Evolutionary conservation across 2,329 filamentous ascomycete species (phyloP).

Genomic region (Cercospora beticola): DNA sequence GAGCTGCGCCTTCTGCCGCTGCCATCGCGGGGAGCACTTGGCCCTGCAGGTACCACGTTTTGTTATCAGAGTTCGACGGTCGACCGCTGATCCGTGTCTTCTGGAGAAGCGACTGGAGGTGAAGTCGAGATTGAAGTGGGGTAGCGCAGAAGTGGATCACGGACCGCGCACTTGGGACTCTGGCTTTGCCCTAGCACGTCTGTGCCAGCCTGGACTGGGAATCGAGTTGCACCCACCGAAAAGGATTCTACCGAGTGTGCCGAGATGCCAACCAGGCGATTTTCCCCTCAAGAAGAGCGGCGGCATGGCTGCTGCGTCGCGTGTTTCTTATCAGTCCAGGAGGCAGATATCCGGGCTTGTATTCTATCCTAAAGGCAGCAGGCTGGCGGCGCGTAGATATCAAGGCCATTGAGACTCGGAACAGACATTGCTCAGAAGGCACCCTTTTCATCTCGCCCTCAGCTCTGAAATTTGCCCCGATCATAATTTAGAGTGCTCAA

Average conservation of each 20-base stretch:
- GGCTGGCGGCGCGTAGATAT: constrained; percentile 15
- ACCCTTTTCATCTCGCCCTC: not conserved
- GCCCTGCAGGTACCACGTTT: constrained; percentile 16
- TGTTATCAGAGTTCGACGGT: constrained; percentile 22
- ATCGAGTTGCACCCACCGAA: not conserved
- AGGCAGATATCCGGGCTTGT: constrained; percentile 9
- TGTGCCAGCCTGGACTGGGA: not conserved
- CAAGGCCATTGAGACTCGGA: constrained; percentile 7
- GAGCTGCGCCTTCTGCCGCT: not conserved
- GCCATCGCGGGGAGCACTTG: constrained; percentile 2
- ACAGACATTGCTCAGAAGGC: not conserved
- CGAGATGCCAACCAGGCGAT: constrained; percentile 12
- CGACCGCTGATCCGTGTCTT: not conserved
- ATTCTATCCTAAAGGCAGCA: constrained; percentile 8
- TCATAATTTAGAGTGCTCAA: constrained; percentile 1
- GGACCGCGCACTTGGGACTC: constrained; percentile 13
- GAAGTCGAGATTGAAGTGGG: constrained; percentile 10
- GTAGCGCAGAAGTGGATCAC: constrained; percentile 5
- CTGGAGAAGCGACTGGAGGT: constrained; percentile 9
- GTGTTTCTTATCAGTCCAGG: constrained; percentile 18
- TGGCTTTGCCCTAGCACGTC: not conserved
- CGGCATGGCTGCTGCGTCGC: constrained; percentile 6
- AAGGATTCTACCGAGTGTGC: constrained; percentile 9
- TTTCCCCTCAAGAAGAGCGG: constrained; percentile 9
- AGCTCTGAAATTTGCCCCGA: not conserved